Base-by-base conservation (phyloP, 139 green algal genomes). In the Coelastrella sp. region DNA sequence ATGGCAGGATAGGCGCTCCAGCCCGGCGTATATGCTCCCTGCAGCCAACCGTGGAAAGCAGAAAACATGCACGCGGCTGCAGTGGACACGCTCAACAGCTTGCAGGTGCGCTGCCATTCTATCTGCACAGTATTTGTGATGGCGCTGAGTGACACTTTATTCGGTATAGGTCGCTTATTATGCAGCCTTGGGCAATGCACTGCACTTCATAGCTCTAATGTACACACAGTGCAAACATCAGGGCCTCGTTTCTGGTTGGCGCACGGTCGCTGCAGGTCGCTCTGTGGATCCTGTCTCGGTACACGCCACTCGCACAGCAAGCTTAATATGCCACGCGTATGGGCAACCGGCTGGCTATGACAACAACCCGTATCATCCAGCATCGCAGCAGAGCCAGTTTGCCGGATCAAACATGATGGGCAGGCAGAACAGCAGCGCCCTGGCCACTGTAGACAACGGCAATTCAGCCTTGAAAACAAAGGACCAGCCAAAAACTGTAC, bases 371-470 rank as follows among this genome's bases (percentile, higher is more conserved):
- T 81, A 80, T 57, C 74, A 60, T 7, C 35, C 49, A 59, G 63
- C 49, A 8, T 57, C n/a, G 49, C 19, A 56, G 10, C 63, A 56
- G 4, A 81, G 49, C 68, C 84, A 74, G 68, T 81, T 65, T 20
- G 84, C 27, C 14, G 84, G 20, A 20, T 49, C 22, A 14, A 84
- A 24, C 59, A 73, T 56, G 58, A 56, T 17, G 57, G 84, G 84
- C 61, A 88, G 84, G 68, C 84, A 80, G 20, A 72, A 72, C 84
- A 88, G 84, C 84, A 88, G 27, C 17, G 84, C 84, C 7, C 84
- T 88, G 68, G 84, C 68, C 22, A 88, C 35, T 24, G 20, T 68
- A 15, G 84, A 88, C 24, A 19, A 24, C 15, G 59, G 59, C 73
- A 75, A 58, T 24, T 24, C 86, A 79, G 75, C 87, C 17, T 78